Evolutionary conservation across 352 stramenopile species (phyloP), one percentile per base, ranked within the genome.

Genomic region (Phytophthora pluvialis): DNA sequence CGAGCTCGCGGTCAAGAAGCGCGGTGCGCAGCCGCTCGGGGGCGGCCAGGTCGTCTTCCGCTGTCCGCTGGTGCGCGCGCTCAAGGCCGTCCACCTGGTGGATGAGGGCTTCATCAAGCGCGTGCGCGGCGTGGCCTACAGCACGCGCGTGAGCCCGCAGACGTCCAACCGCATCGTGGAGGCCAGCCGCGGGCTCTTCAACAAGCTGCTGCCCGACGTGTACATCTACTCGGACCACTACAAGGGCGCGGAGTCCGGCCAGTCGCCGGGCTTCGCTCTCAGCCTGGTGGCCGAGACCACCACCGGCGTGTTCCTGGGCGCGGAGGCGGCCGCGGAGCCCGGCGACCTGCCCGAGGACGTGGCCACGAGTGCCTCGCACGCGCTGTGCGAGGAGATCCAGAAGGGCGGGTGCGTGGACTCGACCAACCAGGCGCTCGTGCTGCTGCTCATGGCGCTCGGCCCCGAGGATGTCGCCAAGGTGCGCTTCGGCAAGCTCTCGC

Each of bases 181-280:
- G 67, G 94, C 94, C 1, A 96, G 84, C 64, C 84, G 93, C n/a
- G 97, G 94, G 2, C 73, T 99, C 4, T 98, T 99, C 63, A 99
- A 99, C 74, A 86, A 98, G 63, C 87, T 99, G 36, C 72, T 99
- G 25, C 97, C 98, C 0, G 98, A 99, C 72, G 98, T 99, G 43
- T 99, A 99, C 87, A 99, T 99, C 65, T 97, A 98, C 78, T 99
- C 97, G 32, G 98, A 99, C 80, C 97, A 99, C 64, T 98, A 99
- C 77, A 98, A 96, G 58, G 94, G 93, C 38, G 77, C 86, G 28
- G 87, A 96, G 63, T 96, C 88, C 8, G 88, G 88, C 5, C 82
- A 94, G 55, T 95, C 85, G 60, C 97, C 97, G 1, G 97, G 96
- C 31, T 96, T 98, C 56, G 92, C 89, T 56, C 70, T 98, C 16